Evolutionary conservation across 257 asterid species (phyloP).

Genomic region (Solanum gracilifrons): DNA sequence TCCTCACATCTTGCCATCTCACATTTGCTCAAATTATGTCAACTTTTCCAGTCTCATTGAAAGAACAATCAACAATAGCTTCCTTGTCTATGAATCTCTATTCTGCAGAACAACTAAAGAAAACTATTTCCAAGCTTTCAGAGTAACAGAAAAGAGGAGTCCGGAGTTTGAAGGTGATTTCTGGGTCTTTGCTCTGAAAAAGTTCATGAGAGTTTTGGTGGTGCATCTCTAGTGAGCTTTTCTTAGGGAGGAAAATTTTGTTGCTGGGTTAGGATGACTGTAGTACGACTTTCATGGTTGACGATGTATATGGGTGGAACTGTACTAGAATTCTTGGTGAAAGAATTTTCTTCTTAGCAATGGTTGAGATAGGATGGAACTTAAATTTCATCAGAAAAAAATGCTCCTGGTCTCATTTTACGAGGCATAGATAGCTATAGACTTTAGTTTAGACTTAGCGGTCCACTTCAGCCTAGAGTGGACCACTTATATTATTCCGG

Average conservation of each 20-base stretch:
- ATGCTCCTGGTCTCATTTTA: not conserved
- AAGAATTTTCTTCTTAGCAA: not conserved
- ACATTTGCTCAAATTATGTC: not conserved
- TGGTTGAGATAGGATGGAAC: not conserved
- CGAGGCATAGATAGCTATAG: not conserved
- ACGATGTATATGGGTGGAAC: not conserved
- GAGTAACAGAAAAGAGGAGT: not conserved
- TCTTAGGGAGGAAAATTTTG: not conserved
- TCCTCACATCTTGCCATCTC: not conserved
- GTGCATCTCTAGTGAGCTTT: not conserved
- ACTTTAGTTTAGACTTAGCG: not conserved
- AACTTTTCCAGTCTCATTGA: not conserved
- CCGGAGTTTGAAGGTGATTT: not conserved
- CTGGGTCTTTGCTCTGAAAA: not conserved
- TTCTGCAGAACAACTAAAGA: not conserved
- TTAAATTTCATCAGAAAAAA: not conserved
- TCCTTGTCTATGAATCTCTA: not conserved
- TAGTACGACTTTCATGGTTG: not conserved
- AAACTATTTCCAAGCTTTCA: not conserved
- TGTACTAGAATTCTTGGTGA: not conserved
- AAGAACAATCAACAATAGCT: not conserved
- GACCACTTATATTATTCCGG: not conserved
- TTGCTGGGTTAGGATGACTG: not conserved
- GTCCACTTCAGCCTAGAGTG: not conserved
- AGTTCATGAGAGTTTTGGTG: not conserved